A percentile compares a stretch with the other conserved stretches of the same genome.
Evolutionary conservation across 2,329 filamentous ascomycete species (phyloP).

Genomic region (Colletotrichum destructivum): DNA sequence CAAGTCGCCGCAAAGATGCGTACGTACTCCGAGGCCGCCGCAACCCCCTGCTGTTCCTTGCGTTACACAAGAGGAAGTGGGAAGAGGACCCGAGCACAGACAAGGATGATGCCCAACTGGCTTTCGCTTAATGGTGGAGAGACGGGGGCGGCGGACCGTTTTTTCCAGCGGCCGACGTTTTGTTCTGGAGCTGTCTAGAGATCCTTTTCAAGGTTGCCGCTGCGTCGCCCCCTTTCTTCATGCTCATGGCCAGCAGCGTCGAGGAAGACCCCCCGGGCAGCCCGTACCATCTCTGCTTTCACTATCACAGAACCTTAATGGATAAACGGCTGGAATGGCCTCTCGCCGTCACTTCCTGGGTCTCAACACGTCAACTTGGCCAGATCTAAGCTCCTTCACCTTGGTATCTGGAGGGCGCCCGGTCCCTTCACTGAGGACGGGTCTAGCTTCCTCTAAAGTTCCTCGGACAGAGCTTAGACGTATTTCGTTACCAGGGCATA

Average conservation of each 20-base stretch:
- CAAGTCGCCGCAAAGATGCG: not conserved
- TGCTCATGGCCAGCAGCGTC: not conserved
- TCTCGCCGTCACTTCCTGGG: not conserved
- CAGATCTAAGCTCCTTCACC: conserved; percentile 18
- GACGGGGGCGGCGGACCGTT: not conserved
- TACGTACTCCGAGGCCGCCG: not conserved
- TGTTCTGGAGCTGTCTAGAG: conserved; percentile 7
- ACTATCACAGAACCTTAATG: not conserved
- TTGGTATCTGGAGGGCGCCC: conserved; percentile 6
- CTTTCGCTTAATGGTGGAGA: not conserved
- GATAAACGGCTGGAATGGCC: conserved; percentile 1
- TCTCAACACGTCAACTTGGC: not conserved
- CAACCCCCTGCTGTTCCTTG: conserved; percentile 1
- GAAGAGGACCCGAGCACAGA: not conserved
- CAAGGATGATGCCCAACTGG: not conserved
- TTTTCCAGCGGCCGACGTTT: conserved; percentile 3
- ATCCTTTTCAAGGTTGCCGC: not conserved
- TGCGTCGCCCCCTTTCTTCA: not conserved
- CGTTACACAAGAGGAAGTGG: conserved; percentile 20
- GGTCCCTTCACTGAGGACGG: conserved; percentile 10
- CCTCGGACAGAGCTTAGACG: conserved; percentile 15
- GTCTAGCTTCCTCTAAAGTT: conserved; percentile 36
- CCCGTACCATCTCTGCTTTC: not conserved
- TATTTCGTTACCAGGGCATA: not conserved
- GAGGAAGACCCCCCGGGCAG: conserved; percentile 4